Conservation (phyloP, 140 eudicot genomes). For the Oenanthe javanica region DNA sequence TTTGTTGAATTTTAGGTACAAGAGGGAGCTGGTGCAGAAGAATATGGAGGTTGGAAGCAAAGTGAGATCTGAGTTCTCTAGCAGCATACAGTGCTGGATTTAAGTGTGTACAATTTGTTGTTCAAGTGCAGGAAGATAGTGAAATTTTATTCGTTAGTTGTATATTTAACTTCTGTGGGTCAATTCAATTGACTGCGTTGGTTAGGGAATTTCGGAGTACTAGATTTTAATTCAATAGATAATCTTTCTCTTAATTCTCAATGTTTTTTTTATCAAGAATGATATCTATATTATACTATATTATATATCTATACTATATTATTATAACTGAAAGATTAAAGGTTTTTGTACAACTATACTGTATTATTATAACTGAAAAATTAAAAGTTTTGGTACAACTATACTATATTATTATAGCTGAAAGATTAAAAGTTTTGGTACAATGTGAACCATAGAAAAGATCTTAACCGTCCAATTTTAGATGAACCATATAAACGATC, state of each 20-base stretch:
- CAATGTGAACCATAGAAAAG: too few relatives aligned
- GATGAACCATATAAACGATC: too few relatives aligned
- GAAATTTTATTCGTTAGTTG: neutral
- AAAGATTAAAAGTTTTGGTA: too few relatives aligned
- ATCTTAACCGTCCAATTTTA: too few relatives aligned
- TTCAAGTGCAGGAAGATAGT: neutral
- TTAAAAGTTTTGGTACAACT: too few relatives aligned
- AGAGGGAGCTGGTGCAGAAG: conserved; percentile 33
- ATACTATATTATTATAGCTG: too few relatives aligned
- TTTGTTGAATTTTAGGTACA: conserved; percentile 16
- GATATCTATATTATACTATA: too few relatives aligned
- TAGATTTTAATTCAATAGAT: neutral
- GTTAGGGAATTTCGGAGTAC: neutral
- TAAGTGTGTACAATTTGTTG: neutral
- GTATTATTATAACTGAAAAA: too few relatives aligned
- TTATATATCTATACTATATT: too few relatives aligned
- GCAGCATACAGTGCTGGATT: neutral
- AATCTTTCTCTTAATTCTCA: neutral
- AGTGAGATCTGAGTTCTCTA: conserved; percentile 12
- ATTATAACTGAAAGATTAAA: too few relatives aligned
- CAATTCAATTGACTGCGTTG: neutral
- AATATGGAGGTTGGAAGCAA: conserved; percentile 69
- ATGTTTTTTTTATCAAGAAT: neutral
- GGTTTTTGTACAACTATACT: too few relatives aligned
- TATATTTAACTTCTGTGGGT: neutral